Evolutionary conservation across 1,284 basidiomycete species (phyloP).

Genomic region (Cutaneotrichosporon daszewskae): DNA sequence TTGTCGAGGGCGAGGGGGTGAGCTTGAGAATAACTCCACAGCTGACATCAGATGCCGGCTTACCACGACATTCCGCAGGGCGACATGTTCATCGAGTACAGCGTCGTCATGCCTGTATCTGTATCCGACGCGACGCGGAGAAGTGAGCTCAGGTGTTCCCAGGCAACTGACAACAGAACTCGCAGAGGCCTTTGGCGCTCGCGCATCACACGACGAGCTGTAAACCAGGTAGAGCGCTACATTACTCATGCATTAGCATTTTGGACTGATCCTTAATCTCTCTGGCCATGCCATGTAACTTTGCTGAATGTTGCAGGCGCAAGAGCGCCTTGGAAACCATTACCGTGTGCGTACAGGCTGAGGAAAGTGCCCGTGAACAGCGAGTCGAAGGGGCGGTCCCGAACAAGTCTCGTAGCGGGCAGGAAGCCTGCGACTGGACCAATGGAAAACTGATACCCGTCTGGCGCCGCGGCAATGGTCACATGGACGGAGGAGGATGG

Average conservation of each 20-base stretch:
- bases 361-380: constrained; percentile 3
- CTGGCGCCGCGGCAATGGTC: too few relatives aligned
- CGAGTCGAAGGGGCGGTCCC: too few relatives aligned
- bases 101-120: constrained; percentile 71
- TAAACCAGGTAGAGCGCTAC: too few relatives aligned
- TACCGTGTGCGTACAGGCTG: not conserved
- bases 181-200: constrained; percentile 9
- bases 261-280: too few relatives aligned
- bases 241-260: too few relatives aligned
- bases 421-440: too few relatives aligned
- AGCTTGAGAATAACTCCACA: constrained; percentile 14
- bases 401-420: too few relatives aligned
- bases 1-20: constrained; percentile 71
- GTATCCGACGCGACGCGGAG: constrained; percentile 58
- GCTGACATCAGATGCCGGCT: constrained; percentile 59
- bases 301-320: not conserved
- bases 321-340: too few relatives aligned
- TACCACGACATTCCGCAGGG: constrained; percentile 62
- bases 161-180: constrained; percentile 6
- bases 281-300: not conserved
- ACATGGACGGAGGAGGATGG: too few relatives aligned
- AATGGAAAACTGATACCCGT: too few relatives aligned
- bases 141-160: not conserved
- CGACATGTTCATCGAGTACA: constrained; percentile 85
- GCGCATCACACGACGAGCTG: constrained; percentile 8